Base-by-base conservation (phyloP, 768 basidiomycete species). In the Panus rudis region DNA sequence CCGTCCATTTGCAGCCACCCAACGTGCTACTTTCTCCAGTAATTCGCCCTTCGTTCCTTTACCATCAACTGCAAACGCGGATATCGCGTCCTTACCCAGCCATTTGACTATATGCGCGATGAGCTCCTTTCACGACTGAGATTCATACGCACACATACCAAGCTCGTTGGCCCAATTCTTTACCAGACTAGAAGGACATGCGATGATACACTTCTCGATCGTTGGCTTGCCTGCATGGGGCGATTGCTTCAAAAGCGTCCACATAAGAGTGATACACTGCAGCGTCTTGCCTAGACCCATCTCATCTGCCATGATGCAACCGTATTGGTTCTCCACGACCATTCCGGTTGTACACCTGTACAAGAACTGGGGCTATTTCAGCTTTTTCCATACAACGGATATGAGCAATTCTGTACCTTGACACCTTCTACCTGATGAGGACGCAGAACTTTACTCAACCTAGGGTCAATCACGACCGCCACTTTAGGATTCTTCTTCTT, bases 101-200 rank as follows among this genome's bases (percentile, higher is more conserved):
- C 96, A 99, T 69, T 99, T 99, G 23, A 81, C 92, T 97, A 48
- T 38, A n/a, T 42, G 25, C 23, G 30, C 24, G 43, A 26, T 40
- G 22, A 4, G 20, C n/a, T n/a, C n/a, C n/a, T n/a, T n/a, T n/a
- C n/a, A n/a, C n/a, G n/a, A 41, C 23, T 28, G 11, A 12, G 20
- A 37, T n/a, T 37, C 19, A 20, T 11, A n/a, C n/a, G 45, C n/a
- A 3, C 25, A 65, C 74, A 41, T 48, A 83, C 93, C 78, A 22
- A 98, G 71, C 64, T 99, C 96, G 60, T 98, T 97, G 0, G 91
- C 94, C 96, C 96, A 99, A 55, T 98, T 98, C 60, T 88, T 89
- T 23, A 99, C 96, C 47, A 99, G 67, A 71, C 90, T 94, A 7
- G 92, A 89, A 1, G 96, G 96, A 62, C 96, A 99, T 1, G 82